Conservation (phyloP, 2,329 filamentous ascomycete species). For the Fusarium caatingaense region DNA sequence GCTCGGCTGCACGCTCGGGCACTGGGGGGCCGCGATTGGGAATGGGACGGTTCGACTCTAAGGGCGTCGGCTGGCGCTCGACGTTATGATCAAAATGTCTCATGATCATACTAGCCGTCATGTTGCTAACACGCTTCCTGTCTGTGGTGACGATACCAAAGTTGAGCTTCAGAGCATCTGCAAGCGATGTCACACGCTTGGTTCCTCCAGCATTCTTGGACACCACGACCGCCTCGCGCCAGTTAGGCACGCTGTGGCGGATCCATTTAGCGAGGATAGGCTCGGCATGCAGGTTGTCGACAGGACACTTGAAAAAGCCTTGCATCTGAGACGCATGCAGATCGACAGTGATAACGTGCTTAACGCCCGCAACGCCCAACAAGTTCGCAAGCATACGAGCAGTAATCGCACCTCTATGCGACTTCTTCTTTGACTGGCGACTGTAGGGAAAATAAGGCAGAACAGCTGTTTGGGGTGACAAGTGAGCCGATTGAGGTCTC, state of each 20-base stretch:
- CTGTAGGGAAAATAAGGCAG: constrained; percentile 99
- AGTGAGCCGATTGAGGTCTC: constrained; percentile 33
- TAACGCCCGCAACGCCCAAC: constrained; percentile 90
- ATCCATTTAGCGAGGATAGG: constrained; percentile 97
- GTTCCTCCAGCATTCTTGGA: constrained; percentile 98
- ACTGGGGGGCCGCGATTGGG: constrained; percentile 33
- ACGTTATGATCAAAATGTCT: constrained; percentile 70
- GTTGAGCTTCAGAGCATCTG: constrained; percentile 95
- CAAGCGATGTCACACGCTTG: constrained; percentile 94
- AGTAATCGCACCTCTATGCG: constrained; percentile 94
- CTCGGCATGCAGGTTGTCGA: constrained; percentile 97
- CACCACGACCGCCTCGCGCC: constrained; percentile 93
- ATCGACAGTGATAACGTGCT: constrained; percentile 97
- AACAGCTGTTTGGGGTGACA: constrained; percentile 68
- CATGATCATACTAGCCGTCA: constrained; percentile 84
- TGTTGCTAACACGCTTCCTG: constrained; percentile 73
- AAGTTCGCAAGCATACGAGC: constrained; percentile 97
- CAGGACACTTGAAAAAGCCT: constrained; percentile 97
- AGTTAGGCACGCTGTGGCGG: constrained; percentile 84
- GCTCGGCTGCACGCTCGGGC: constrained; percentile 34
- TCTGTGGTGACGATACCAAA: constrained; percentile 97
- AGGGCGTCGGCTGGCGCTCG: constrained; percentile 57
- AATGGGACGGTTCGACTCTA: constrained; percentile 51
- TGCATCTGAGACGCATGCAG: constrained; percentile 99
- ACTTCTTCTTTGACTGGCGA: constrained; percentile 99